These are phyloP conservation scores for Nannochloris sp. DNA, from an alignment of 139 green algal genomes.

Conservation along the genomic window DNA sequence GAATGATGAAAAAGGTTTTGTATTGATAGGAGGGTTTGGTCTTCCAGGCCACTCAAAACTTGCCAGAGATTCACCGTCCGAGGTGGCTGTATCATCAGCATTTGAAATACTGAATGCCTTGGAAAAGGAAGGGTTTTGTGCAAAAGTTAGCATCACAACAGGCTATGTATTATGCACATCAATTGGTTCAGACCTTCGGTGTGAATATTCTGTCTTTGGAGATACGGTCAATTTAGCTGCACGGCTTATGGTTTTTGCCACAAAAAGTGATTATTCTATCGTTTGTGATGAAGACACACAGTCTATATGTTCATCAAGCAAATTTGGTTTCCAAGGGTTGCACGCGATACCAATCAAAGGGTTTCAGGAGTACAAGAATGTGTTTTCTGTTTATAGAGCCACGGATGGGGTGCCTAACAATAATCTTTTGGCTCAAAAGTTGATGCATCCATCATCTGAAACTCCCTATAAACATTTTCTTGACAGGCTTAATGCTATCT, in stretches of 20 bases:
- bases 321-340: neutral
- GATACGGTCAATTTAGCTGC: conserved; percentile 77
- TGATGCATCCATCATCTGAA: too few species aligned
- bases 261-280: conserved; percentile 25
- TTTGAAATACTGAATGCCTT: neutral
- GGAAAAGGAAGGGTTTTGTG: neutral
- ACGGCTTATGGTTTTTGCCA: conserved; percentile 54
- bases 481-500: too few species aligned
- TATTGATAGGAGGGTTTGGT: conserved; percentile 73
- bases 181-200: conserved; percentile 57
- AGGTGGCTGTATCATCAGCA: neutral
- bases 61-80: conserved; percentile 20
- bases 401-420: too few species aligned
- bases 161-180: conserved; percentile 70
- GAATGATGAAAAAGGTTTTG: conserved; percentile 82
- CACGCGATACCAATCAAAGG: neutral
- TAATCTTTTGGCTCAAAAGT: too few species aligned
- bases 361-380: neutral
- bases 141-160: conserved; percentile 57
- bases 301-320: neutral
- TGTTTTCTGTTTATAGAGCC: neutral
- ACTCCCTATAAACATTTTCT: too few species aligned
- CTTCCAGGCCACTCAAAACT: conserved; percentile 63
- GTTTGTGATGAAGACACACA: neutral
- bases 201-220: conserved; percentile 81